These are phyloP conservation scores for Hansenula anomala DNA, from an alignment of 1,139 yeast genomes.

Conservation along the genomic window DNA sequence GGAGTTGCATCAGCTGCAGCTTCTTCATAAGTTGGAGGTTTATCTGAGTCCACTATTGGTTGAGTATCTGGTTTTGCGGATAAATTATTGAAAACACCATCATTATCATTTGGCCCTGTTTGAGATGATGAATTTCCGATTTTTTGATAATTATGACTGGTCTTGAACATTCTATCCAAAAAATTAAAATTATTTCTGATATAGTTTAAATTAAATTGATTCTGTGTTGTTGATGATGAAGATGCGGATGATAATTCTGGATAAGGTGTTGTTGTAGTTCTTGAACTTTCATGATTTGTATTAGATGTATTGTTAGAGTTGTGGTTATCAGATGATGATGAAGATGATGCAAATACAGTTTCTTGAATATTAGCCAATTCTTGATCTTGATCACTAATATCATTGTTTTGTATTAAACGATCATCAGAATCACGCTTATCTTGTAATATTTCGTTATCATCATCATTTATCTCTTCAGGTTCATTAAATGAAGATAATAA, in stretches of 20 bases:
- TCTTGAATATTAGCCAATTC: neutral
- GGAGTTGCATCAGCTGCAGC: slow-evolving; percentile 95
- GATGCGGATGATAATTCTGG: no score
- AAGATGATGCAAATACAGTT: no score
- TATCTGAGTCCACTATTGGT: slow-evolving; percentile 38
- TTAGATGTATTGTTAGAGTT: no score
- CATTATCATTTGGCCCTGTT: slow-evolving; percentile 48
- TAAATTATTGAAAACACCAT: slow-evolving; percentile 90
- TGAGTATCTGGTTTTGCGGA: slow-evolving; percentile 72
- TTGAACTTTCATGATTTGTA: slow-evolving; percentile 1
- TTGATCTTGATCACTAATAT: neutral
- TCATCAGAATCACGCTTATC: slow-evolving; percentile 1
- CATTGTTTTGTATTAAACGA: neutral
- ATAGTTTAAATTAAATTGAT: slow-evolving; percentile 5
- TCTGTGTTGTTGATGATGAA: no score
- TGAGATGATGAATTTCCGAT: neutral
- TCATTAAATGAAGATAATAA: neutral
- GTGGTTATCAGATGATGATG: slow-evolving; percentile 1
- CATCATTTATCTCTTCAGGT: neutral
- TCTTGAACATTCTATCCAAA: slow-evolving; percentile 29
- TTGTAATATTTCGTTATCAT: neutral
- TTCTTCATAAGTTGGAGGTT: slow-evolving; percentile 93
- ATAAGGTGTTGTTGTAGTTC: no score
- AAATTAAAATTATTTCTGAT: slow-evolving; percentile 27
- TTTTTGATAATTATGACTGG: slow-evolving; percentile 4